phyloP scores from a whole-genome alignment of 1,284 basidiomycete genomes.

The Cyathus olla region DNA sequence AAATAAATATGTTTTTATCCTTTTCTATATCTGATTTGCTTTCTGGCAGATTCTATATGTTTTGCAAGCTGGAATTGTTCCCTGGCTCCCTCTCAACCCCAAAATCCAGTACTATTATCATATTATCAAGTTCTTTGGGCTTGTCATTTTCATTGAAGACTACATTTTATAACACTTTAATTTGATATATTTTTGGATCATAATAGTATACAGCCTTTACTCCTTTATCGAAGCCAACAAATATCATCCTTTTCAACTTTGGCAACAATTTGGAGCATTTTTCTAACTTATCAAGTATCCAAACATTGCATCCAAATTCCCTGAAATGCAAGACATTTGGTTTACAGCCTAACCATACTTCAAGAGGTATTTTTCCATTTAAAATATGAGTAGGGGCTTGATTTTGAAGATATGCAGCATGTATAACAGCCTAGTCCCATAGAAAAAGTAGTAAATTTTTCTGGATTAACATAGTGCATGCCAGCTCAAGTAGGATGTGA shows the following conservation, averaged over 20 bases:
- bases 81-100: slow-evolving; percentile 23
- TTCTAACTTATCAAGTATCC: slow-evolving; percentile 31
- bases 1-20: too few species aligned
- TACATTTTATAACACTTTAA: slow-evolving; percentile 25
- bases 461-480: slow-evolving; percentile 34
- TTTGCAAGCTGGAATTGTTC: not conserved
- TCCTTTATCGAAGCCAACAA: slow-evolving; percentile 28
- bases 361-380: slow-evolving; percentile 30
- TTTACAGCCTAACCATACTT: slow-evolving; percentile 28
- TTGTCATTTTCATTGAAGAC: slow-evolving; percentile 27
- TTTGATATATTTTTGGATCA: slow-evolving; percentile 11
- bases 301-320: slow-evolving; percentile 41
- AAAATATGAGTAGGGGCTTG: slow-evolving; percentile 23
- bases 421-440: slow-evolving; percentile 51
- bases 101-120: slow-evolving; percentile 13
- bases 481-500: slow-evolving; percentile 35
- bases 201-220: slow-evolving; percentile 29
- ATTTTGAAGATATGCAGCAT: slow-evolving; percentile 36
- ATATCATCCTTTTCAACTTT: slow-evolving; percentile 25
- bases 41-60: slow-evolving; percentile 2
- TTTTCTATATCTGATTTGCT: not conserved
- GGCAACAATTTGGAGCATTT: slow-evolving; percentile 25
- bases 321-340: slow-evolving; percentile 38
- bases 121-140: slow-evolving; percentile 8
- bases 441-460: slow-evolving; percentile 39